A percentile compares a stretch with the other conserved stretches of the same genome.
These are phyloP conservation scores for Geotrichum reessii DNA, from an alignment of 1,139 yeast species.

Conservation along the genomic window DNA sequence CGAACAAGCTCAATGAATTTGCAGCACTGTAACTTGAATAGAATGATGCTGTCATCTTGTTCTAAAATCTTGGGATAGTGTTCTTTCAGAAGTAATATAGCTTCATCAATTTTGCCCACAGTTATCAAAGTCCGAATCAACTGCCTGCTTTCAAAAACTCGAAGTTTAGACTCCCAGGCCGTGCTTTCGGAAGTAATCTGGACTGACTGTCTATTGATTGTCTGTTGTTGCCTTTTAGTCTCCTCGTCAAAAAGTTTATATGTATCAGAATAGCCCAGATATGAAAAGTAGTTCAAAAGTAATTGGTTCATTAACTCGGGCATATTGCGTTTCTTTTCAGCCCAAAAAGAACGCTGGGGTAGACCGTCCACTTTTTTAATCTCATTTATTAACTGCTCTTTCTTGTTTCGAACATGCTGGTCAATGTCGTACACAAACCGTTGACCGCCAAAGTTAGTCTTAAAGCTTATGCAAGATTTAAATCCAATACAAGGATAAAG, in stretches of 20 bases:
- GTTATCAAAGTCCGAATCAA: constrained; percentile 44
- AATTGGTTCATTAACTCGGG: constrained; percentile 46
- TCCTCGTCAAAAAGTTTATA: constrained; percentile 55
- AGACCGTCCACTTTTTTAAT: constrained; percentile 18
- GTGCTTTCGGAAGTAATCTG: constrained; percentile 1
- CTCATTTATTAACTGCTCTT: constrained; percentile 27
- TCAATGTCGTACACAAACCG: constrained; percentile 69
- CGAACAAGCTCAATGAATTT: constrained; percentile 45
- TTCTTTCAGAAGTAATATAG: constrained; percentile 41
- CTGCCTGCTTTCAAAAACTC: constrained; percentile 40
- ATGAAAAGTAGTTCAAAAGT: constrained; percentile 63
- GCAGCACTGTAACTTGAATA: constrained; percentile 50
- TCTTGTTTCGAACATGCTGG: constrained; percentile 51
- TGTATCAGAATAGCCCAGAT: constrained; percentile 67
- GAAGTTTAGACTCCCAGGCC: constrained; percentile 5
- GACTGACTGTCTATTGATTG: constrained; percentile 3
- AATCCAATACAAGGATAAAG: constrained; percentile 47
- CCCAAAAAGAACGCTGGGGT: background rate
- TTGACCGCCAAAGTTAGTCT: constrained; percentile 64
- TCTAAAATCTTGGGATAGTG: constrained; percentile 46
- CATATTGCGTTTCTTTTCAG: background rate
- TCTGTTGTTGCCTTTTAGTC: constrained; percentile 1
- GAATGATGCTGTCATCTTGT: constrained; percentile 38
- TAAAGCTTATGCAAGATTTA: constrained; percentile 44
- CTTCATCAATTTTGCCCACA: constrained; percentile 46